phyloP scores from a whole-genome alignment of 306 rosid genomes.

The Morella rubra region DNA sequence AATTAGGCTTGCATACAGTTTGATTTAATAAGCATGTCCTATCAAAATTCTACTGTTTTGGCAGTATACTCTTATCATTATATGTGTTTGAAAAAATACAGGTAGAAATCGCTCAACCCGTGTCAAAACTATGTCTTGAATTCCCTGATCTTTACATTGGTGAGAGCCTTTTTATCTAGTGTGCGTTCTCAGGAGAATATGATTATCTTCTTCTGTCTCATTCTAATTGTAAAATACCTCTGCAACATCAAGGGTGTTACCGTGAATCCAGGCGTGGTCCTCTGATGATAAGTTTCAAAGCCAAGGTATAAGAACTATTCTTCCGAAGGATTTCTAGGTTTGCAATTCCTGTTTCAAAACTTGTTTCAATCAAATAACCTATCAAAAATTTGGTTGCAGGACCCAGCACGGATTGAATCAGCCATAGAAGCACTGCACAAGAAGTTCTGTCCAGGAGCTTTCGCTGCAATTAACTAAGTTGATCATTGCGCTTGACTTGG shows the following conservation, averaged over 20 bases:
- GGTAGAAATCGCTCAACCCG: constrained; percentile 80
- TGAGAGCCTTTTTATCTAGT: constrained; percentile 37
- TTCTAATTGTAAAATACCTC: constrained; percentile 22
- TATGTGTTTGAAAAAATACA: constrained; percentile 38
- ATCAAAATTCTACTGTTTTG: neutral
- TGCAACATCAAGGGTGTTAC: constrained; percentile 62
- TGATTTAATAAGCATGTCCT: constrained; percentile 5
- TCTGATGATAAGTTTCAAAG: constrained; percentile 52
- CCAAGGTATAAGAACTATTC: constrained; percentile 57
- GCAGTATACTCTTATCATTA: neutral
- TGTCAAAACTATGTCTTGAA: constrained; percentile 77
- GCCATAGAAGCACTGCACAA: constrained; percentile 54
- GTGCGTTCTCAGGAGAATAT: constrained; percentile 12
- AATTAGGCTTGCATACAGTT: neutral
- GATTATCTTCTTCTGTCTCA: constrained; percentile 20
- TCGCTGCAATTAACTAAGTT: constrained; percentile 44
- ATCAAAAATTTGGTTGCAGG: constrained; percentile 45
- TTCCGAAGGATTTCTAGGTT: neutral
- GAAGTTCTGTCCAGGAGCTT: constrained; percentile 61
- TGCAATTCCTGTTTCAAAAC: neutral
- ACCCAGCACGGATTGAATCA: constrained; percentile 51
- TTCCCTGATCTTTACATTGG: constrained; percentile 84
- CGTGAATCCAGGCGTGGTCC: constrained; percentile 64
- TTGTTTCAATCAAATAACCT: neutral
- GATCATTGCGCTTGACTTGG: constrained; percentile 20